phyloP scores from a whole-genome alignment of 306 rosid genomes.

The Corylus americana region DNA sequence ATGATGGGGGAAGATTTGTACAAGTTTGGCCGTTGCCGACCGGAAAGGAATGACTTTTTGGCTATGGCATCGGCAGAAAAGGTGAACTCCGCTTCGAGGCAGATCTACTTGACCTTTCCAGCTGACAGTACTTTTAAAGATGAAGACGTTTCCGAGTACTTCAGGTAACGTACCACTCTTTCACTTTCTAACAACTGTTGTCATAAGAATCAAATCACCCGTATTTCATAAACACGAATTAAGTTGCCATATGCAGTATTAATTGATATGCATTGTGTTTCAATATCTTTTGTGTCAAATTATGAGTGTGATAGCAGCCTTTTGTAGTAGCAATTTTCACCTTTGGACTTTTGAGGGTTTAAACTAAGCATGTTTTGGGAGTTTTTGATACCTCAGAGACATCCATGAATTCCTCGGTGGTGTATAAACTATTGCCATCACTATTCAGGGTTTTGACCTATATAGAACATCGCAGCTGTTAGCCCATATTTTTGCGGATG shows the following conservation, averaged over 20 bases:
- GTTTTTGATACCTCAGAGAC: background rate
- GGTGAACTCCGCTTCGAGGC: conserved; percentile 81
- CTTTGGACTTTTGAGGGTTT: background rate
- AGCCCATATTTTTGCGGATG: background rate
- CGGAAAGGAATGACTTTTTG: conserved; percentile 78
- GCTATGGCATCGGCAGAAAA: conserved; percentile 64
- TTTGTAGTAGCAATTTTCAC: conserved; percentile 1
- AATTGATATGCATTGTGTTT: background rate
- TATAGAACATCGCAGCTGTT: background rate
- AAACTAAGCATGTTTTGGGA: background rate
- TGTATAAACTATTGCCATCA: background rate
- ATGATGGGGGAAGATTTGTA: conserved; percentile 79
- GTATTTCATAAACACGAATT: background rate
- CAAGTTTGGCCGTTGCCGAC: conserved; percentile 61
- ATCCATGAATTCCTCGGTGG: conserved; percentile 6
- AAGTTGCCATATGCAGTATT: background rate
- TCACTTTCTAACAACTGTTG: background rate
- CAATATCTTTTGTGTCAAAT: background rate
- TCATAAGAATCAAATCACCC: background rate
- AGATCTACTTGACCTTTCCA: conserved; percentile 93
- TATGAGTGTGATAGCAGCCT: background rate
- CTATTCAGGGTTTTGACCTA: background rate
- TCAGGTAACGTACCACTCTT: conserved; percentile 54
- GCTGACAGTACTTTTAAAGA: conserved; percentile 97
- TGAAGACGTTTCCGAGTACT: conserved; percentile 95